Conservation (phyloP, 768 basidiomycete genomes). For the Xanthoconium purpureum region DNA sequence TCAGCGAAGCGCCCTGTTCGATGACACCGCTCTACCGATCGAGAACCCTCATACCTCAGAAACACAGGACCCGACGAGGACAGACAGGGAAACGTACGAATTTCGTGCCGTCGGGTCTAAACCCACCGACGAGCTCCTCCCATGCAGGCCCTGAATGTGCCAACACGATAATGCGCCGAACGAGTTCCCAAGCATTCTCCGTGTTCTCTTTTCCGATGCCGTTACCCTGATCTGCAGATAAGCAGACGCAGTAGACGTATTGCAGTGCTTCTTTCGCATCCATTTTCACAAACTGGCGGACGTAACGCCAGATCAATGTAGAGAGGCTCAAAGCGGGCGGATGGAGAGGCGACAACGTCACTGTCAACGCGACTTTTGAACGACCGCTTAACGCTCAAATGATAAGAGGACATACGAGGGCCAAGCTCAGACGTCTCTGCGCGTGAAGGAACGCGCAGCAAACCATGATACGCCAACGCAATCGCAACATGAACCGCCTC, state of each 20-base stretch:
- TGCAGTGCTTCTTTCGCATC: constrained; percentile 93
- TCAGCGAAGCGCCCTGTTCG: constrained; percentile 75
- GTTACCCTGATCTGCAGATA: constrained; percentile 68
- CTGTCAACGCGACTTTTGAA: constrained; percentile 35
- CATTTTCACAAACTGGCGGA: constrained; percentile 87
- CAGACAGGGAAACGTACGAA: constrained; percentile 55
- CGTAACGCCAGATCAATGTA: constrained; percentile 87
- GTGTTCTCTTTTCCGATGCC: constrained; percentile 82
- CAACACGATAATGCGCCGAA: constrained; percentile 72
- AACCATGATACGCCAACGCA: constrained; percentile 88
- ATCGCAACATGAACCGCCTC: constrained; percentile 95
- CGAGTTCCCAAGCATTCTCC: constrained; percentile 76
- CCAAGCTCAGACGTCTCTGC: constrained; percentile 83
- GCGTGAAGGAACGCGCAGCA: constrained; percentile 78
- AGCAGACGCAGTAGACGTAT: constrained; percentile 85
- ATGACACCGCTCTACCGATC: constrained; percentile 72
- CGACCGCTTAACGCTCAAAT: neutral
- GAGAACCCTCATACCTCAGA: neutral
- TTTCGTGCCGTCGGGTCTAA: constrained; percentile 84
- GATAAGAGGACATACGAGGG: constrained; percentile 53
- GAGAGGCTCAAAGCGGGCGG: constrained; percentile 78
- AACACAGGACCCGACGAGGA: neutral
- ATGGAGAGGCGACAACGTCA: constrained; percentile 63
- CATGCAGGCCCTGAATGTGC: constrained; percentile 79
- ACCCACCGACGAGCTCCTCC: constrained; percentile 94